These are phyloP conservation scores for Cyamopsis tetragonoloba DNA, from an alignment of 306 rosid genomes.

Conservation along the genomic window DNA sequence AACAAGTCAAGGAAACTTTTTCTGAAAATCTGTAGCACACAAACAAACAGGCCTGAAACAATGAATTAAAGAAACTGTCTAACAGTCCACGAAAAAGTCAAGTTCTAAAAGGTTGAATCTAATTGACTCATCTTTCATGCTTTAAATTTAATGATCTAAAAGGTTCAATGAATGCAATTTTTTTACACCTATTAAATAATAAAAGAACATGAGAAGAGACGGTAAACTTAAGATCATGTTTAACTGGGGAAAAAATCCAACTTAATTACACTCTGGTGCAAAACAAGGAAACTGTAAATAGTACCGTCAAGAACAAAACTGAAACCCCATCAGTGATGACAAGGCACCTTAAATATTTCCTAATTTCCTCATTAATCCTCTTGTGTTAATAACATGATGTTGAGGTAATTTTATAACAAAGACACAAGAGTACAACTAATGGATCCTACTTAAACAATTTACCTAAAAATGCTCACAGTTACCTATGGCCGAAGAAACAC, in stretches of 20 bases:
- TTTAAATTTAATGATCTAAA: not conserved
- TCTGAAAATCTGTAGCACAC: not conserved
- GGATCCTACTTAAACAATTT: too few relatives aligned
- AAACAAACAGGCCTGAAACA: not conserved
- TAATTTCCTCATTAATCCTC: not conserved
- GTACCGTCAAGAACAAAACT: not conserved
- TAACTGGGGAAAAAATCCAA: not conserved
- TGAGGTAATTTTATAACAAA: too few relatives aligned
- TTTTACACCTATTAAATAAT: not conserved
- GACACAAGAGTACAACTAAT: too few relatives aligned
- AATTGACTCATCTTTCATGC: not conserved
- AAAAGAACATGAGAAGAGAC: not conserved
- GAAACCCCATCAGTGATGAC: not conserved
- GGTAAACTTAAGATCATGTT: not conserved
- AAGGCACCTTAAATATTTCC: not conserved
- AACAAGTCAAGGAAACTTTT: not conserved
- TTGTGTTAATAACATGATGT: not conserved
- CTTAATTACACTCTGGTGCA: not conserved
- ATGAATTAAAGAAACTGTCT: not conserved
- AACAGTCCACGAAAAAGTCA: not conserved
- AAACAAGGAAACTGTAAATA: not conserved
- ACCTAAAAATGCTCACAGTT: not conserved
- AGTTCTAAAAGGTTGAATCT: not conserved
- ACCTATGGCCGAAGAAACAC: not conserved
- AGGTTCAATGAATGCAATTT: slow-evolving; percentile 3